These are phyloP conservation scores for Boletellus deceptivus DNA, from an alignment of 1,284 basidiomycete genomes.

Conservation along the genomic window DNA sequence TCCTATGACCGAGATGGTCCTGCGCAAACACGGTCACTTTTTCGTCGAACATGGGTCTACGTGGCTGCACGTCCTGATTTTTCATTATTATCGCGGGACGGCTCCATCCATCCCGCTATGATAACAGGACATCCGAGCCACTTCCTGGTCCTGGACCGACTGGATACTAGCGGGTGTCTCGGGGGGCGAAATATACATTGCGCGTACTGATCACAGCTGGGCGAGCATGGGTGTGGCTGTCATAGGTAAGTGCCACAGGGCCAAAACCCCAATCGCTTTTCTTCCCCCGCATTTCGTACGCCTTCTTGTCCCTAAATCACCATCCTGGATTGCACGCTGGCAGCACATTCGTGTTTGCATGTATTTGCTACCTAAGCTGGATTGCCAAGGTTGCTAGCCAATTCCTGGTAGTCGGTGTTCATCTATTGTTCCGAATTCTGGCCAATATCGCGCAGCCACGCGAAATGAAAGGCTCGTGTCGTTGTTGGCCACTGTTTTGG, in stretches of 20 bases:
- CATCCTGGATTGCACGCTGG: not conserved
- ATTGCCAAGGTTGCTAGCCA: not conserved
- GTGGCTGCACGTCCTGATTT: not conserved
- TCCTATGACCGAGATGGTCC: conserved; percentile 1
- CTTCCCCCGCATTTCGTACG: conserved; percentile 1
- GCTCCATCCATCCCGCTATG: conserved; percentile 1
- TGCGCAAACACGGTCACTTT: not conserved
- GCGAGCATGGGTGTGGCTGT: not conserved
- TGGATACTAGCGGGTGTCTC: not conserved
- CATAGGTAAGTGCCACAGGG: not conserved
- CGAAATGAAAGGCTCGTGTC: conserved; percentile 6
- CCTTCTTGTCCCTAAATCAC: not conserved
- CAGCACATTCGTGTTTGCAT: not conserved
- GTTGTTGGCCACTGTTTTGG: conserved; percentile 5
- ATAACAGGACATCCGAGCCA: not conserved
- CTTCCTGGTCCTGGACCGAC: not conserved
- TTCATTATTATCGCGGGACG: not conserved
- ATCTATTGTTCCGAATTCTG: conserved; percentile 6
- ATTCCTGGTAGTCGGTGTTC: not conserved
- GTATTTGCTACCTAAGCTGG: not conserved
- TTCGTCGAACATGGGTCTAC: not conserved
- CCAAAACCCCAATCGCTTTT: not conserved
- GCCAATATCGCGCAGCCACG: not conserved
- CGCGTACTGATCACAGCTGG: not conserved
- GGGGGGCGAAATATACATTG: not conserved